Base-by-base conservation (phyloP, 2,329 filamentous ascomycete genomes). In the Diaporthe longicolla region DNA sequence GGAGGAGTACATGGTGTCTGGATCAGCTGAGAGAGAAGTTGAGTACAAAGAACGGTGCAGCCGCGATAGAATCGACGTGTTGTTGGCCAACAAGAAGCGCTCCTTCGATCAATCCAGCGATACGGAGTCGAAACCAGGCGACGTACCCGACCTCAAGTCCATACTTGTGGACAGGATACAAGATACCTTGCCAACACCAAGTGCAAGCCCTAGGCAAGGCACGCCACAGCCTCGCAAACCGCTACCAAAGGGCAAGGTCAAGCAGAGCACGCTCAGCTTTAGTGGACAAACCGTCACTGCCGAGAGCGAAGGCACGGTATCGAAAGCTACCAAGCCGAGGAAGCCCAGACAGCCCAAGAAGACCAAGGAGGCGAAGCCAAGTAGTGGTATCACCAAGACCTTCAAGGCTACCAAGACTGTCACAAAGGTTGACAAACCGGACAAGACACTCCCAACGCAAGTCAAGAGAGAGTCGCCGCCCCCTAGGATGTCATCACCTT, bases 161-260 rank as follows among this genome's bases (percentile, higher is more conserved):
- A 84, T 84, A 77, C 82, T 82, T 35, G 81, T 85, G 40, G 82
- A 86, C 63, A 84, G 85, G 35, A 79, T 83, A 24, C 83, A 87
- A 77, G 85, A 85, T 76, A 85, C 86, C 65, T 90, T 92, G 48
- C 88, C 87, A 4, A 92, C 90, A 1, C 90, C 90, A 9, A 85
- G 83, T 65, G 85, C 89, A 26, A 92, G 89, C 78, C 90, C 90
- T 55, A 87, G 84, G 77, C 82, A 86, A 32, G 82, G 83, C 29
- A 82, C 82, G 63, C 79, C 83, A 26, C 78, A 85, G 21, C 84
- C 85, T 45, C 82, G 79, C 74, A 87, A 85, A 80, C 81, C 79
- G 70, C 78, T 76, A 19, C 74, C 77, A 73, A 81, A 78, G 66
- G 73, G 77, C 24, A 88, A 85, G 77, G 76, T 84, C 59, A 91